A percentile compares a stretch with the other conserved stretches of the same genome.
Evolutionary conservation across 2,329 filamentous ascomycete genomes (phyloP).

Genomic region (Fusarium hainanense): DNA sequence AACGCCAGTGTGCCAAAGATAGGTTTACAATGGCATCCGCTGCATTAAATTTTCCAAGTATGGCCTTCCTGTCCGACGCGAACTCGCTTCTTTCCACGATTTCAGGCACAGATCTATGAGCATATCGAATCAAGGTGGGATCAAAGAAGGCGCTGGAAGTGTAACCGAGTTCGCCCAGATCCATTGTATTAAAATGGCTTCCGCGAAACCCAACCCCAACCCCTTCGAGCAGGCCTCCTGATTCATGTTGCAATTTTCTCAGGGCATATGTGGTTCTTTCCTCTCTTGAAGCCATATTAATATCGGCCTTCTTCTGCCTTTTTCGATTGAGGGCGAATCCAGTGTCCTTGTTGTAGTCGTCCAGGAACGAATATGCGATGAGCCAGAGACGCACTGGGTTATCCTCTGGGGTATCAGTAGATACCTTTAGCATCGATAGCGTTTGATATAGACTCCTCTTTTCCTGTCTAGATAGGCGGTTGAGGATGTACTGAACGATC

Average conservation of each 20-base stretch:
- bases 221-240: background rate
- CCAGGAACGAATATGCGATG: accelerated
- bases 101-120: background rate
- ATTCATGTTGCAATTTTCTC: background rate
- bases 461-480: background rate
- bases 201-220: no score
- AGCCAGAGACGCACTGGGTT: background rate
- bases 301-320: no score
- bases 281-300: accelerated
- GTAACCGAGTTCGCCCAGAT: no score
- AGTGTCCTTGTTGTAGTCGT: background rate
- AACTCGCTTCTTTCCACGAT: accelerated
- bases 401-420: accelerated
- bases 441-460: background rate
- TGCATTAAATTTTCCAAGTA: accelerated
- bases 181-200: no score
- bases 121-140: no score
- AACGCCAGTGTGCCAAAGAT: background rate
- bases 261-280: accelerated
- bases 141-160: no score
- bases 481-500: accelerated
- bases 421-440: accelerated
- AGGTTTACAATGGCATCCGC: background rate
- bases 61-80: accelerated
- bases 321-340: accelerated